phyloP scores from a whole-genome alignment of 2,329 filamentous ascomycete species.

The Periglandula ipomoeae region DNA sequence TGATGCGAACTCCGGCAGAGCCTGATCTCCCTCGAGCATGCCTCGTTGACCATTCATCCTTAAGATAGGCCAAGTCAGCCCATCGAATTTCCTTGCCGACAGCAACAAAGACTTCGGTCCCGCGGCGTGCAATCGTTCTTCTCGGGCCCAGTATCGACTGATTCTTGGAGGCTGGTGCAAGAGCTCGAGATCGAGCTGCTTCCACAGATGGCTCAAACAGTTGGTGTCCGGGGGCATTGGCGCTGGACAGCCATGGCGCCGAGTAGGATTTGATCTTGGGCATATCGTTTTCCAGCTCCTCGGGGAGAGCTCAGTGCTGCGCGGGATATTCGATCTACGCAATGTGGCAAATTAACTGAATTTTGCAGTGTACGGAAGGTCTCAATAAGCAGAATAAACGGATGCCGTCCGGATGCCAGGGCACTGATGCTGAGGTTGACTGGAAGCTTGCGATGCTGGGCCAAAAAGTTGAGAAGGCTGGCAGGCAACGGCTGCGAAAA shows the following conservation, averaged over 20 bases:
- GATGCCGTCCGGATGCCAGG: no score
- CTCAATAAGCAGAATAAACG: no score
- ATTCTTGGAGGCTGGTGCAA: slow-evolving; percentile 32
- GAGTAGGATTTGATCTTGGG: slow-evolving; percentile 79
- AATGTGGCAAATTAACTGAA: no score
- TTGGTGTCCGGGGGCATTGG: slow-evolving; percentile 60
- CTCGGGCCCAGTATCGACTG: slow-evolving; percentile 39
- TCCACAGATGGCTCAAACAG: slow-evolving; percentile 55
- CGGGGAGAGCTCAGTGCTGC: not conserved
- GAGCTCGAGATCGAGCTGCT: slow-evolving; percentile 27
- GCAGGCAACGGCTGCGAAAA: not conserved
- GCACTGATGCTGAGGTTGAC: not conserved
- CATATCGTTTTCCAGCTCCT: slow-evolving; percentile 44
- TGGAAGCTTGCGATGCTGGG: not conserved
- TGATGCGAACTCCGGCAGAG: slow-evolving; percentile 28
- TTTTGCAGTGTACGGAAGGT: no score
- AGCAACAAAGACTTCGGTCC: slow-evolving; percentile 82
- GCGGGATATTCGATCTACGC: no score
- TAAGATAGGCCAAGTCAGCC: slow-evolving; percentile 74
- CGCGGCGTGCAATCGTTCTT: slow-evolving; percentile 67
- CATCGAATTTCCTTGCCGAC: slow-evolving; percentile 86
- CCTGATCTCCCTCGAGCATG: slow-evolving; percentile 21
- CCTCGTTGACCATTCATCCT: slow-evolving; percentile 42
- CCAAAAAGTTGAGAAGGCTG: not conserved
- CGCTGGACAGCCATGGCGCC: slow-evolving; percentile 75